Percentiles rank a stretch among this genome's conserved stretches.
Evolutionary conservation across 306 rosid genomes (phyloP).

Genomic region (Hippophae gyantsensis): DNA sequence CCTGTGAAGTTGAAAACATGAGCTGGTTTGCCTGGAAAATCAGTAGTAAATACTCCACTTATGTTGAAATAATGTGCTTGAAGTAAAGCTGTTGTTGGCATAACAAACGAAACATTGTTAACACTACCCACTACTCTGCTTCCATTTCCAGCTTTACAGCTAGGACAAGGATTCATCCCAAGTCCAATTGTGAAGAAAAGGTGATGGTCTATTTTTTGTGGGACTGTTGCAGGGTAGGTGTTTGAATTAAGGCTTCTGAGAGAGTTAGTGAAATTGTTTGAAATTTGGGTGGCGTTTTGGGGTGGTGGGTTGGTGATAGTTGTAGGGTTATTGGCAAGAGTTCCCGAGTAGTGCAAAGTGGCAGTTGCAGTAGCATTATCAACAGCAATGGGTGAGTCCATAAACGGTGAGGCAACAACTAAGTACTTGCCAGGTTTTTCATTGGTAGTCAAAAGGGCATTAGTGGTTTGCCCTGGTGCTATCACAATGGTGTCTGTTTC

Average conservation of each 20-base stretch:
- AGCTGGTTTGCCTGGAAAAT: slow-evolving; percentile 36
- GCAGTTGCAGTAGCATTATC: slow-evolving; percentile 43
- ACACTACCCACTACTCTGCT: slow-evolving; percentile 39
- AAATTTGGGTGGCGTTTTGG: slow-evolving; percentile 30
- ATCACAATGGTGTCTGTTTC: not conserved
- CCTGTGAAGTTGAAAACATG: slow-evolving; percentile 26
- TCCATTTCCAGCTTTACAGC: slow-evolving; percentile 40
- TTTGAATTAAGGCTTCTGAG: slow-evolving; percentile 37
- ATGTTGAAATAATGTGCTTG: slow-evolving; percentile 45
- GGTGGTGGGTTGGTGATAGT: slow-evolving; percentile 35
- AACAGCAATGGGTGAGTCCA: slow-evolving; percentile 39
- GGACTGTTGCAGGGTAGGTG: slow-evolving; percentile 36
- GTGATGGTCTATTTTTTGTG: slow-evolving; percentile 31
- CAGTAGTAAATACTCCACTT: slow-evolving; percentile 34
- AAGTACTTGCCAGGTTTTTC: slow-evolving; percentile 37
- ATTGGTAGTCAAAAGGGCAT: slow-evolving; percentile 1
- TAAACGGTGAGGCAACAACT: slow-evolving; percentile 32
- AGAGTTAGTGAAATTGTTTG: slow-evolving; percentile 23
- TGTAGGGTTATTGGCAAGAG: slow-evolving; percentile 19
- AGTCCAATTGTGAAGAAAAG: slow-evolving; percentile 34
- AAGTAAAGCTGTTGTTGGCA: slow-evolving; percentile 38
- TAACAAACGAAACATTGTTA: slow-evolving; percentile 43
- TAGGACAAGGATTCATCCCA: slow-evolving; percentile 35
- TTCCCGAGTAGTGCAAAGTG: slow-evolving; percentile 30
- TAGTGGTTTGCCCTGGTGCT: slow-evolving; percentile 4